Conservation (phyloP, 768 basidiomycete species). For the Pleurotus platypus region DNA sequence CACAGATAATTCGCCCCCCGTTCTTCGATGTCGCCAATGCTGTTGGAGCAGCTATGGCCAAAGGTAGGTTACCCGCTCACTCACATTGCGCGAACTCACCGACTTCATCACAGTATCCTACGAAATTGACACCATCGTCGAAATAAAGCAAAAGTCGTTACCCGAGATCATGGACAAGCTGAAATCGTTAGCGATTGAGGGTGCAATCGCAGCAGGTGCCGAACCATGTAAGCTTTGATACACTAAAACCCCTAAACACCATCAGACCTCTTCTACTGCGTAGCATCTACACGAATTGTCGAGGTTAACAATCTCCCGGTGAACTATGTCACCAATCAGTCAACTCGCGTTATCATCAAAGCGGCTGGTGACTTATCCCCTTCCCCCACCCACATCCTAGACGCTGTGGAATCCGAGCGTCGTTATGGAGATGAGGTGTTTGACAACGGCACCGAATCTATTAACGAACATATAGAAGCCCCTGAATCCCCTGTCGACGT, state of each 20-base stretch:
- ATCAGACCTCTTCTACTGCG: background rate
- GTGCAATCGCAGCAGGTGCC: conserved; percentile 44
- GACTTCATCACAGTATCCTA: conserved; percentile 16
- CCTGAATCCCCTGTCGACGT: conserved; percentile 20
- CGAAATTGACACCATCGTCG: conserved; percentile 33
- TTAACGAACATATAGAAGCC: conserved; percentile 12
- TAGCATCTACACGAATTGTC: conserved; percentile 32
- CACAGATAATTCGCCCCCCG: conserved; percentile 25
- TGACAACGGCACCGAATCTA: conserved; percentile 14
- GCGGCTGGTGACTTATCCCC: conserved; percentile 50
- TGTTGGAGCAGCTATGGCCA: conserved; percentile 31
- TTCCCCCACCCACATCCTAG: conserved; percentile 5
- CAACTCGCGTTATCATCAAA: conserved; percentile 51
- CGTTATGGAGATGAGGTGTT: conserved; percentile 13
- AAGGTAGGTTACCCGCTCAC: background rate
- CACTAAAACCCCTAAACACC: background rate
- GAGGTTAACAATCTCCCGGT: conserved; percentile 36
- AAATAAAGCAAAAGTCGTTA: background rate
- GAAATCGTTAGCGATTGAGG: conserved; percentile 38
- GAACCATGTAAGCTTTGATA: conserved; percentile 24
- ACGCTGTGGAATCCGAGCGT: conserved; percentile 2
- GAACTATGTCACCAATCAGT: conserved; percentile 48
- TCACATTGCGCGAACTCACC: no score
- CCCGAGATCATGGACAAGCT: conserved; percentile 25
- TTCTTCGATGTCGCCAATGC: conserved; percentile 56